A percentile compares a stretch with the other conserved stretches of the same genome.
These are phyloP conservation scores for Tolypocladium endophyticum DNA, from an alignment of 2,329 filamentous ascomycete genomes.

Conservation along the genomic window DNA sequence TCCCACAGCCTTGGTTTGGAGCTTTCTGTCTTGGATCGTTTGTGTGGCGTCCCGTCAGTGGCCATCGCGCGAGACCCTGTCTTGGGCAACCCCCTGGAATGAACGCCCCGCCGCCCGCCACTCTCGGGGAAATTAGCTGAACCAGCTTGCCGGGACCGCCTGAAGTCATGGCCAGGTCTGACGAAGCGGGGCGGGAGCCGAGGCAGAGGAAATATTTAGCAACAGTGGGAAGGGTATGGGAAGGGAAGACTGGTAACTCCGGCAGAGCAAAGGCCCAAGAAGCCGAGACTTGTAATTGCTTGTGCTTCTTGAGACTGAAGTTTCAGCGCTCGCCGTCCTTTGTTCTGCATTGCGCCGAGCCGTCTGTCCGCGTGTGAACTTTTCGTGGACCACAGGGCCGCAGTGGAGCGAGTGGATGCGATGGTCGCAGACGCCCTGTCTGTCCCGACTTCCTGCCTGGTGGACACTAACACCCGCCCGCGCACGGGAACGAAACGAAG, in stretches of 20 bases:
- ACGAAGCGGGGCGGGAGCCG: neutral
- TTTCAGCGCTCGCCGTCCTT: neutral
- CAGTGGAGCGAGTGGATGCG: neutral
- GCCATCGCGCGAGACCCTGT: neutral
- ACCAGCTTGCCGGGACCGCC: constrained; percentile 9
- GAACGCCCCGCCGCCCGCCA: constrained; percentile 1
- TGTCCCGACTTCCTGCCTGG: neutral
- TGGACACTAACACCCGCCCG: neutral
- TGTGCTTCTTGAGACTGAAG: neutral
- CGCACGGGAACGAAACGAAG: neutral
- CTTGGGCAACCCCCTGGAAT: neutral
- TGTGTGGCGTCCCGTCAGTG: neutral
- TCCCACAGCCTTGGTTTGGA: neutral
- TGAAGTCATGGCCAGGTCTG: neutral
- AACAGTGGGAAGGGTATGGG: neutral
- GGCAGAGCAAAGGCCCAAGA: neutral
- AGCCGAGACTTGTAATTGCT: neutral
- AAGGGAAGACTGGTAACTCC: too few species aligned
- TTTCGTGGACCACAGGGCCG: neutral
- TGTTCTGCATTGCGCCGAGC: neutral
- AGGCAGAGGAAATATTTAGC: neutral
- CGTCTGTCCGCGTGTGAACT: neutral
- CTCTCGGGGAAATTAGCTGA: constrained; percentile 5
- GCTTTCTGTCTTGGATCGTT: neutral
- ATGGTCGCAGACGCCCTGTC: neutral